Evolutionary conservation across 257 asterid genomes (phyloP).

Genomic region (Ocimum tenuiflorum): DNA sequence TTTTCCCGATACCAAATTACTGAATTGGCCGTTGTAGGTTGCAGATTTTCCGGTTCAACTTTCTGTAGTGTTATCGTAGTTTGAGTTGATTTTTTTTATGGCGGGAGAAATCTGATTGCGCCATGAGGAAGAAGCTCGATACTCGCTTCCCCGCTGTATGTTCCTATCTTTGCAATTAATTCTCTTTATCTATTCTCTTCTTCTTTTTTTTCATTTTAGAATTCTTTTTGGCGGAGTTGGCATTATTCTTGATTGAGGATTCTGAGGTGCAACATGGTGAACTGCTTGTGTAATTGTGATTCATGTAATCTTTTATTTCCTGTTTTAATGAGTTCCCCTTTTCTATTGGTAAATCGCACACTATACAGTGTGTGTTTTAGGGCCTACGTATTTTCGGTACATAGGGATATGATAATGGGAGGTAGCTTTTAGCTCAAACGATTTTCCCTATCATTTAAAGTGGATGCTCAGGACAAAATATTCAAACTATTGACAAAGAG

Average conservation of each 20-base stretch:
- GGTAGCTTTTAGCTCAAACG: too few species aligned
- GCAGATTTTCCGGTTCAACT: not conserved
- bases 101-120: constrained; percentile 22
- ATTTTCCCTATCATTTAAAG: too few species aligned
- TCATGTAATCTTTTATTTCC: constrained; percentile 10
- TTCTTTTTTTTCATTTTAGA: not conserved
- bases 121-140: too few species aligned
- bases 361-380: not conserved
- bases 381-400: not conserved
- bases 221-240: not conserved
- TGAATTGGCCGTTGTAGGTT: constrained; percentile 4
- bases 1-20: constrained; percentile 12
- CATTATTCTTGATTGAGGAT: constrained; percentile 1
- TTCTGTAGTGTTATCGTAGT: not conserved
- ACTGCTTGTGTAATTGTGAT: not conserved
- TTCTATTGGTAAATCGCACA: not conserved
- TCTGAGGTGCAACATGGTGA: not conserved
- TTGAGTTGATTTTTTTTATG: constrained; percentile 16
- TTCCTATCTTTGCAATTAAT: too few species aligned
- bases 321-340: not conserved
- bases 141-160: too few species aligned
- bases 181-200: not conserved
- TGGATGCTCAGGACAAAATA: too few species aligned
- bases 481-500: too few species aligned
- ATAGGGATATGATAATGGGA: too few species aligned